These are phyloP conservation scores for Nemania sp. DNA, from an alignment of 2,329 filamentous ascomycete genomes.

Conservation along the genomic window DNA sequence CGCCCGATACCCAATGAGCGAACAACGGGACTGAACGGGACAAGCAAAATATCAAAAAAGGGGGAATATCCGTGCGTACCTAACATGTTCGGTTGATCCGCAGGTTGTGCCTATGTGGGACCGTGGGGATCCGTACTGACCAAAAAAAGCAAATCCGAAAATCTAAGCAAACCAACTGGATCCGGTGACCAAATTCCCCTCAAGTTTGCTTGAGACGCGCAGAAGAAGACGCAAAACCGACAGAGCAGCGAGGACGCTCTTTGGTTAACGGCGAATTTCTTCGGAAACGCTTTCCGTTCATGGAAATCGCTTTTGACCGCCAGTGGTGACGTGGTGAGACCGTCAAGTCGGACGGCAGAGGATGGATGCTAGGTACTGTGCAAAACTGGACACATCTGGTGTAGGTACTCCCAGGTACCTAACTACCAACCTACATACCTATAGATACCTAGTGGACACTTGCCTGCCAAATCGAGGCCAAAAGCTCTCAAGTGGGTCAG, in stretches of 20 bases:
- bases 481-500: constrained; percentile 1
- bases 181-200: not conserved
- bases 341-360: not conserved
- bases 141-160: constrained; percentile 10
- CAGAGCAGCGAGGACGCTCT: constrained; percentile 2
- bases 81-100: constrained; percentile 13
- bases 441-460: not conserved
- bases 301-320: constrained; percentile 18
- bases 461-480: constrained; percentile 16
- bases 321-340: constrained; percentile 23
- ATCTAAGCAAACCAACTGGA: constrained; percentile 4
- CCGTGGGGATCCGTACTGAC: not conserved
- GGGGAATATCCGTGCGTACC: constrained; percentile 23
- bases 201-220: constrained; percentile 2
- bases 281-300: constrained; percentile 17
- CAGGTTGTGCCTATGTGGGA: constrained; percentile 16
- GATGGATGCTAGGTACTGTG: not conserved
- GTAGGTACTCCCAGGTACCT: no score
- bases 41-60: constrained; percentile 20
- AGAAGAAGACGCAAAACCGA: not conserved
- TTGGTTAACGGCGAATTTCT: not conserved
- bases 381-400: no score
- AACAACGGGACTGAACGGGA: constrained; percentile 15
- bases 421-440: not conserved
- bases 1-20: constrained; percentile 13